These are phyloP conservation scores for Acorus gramineus DNA, from an alignment of 106 monocot species.

Conservation along the genomic window DNA sequence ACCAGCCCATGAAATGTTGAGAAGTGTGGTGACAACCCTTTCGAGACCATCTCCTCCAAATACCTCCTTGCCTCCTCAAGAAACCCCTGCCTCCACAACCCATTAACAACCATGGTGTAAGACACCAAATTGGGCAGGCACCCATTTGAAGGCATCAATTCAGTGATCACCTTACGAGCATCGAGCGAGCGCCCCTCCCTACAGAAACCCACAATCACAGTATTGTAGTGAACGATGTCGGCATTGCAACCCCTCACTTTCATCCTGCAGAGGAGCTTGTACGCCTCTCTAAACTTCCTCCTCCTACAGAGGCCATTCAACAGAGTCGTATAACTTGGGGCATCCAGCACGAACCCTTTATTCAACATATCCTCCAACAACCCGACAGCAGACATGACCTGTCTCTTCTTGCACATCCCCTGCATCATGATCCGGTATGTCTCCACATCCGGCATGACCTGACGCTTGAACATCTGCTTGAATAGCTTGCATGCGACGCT, in stretches of 20 bases:
- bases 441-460: conserved; percentile 34
- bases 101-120: conserved; percentile 52
- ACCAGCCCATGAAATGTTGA: conserved; percentile 60
- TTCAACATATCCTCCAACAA: conserved; percentile 94
- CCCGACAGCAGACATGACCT: conserved; percentile 45
- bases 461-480: conserved; percentile 26
- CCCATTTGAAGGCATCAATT: conserved; percentile 53
- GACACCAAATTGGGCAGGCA: conserved; percentile 51
- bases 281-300: conserved; percentile 73
- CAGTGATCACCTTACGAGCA: conserved; percentile 67
- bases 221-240: conserved; percentile 75
- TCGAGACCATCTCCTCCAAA: conserved; percentile 51
- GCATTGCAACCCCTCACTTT: conserved; percentile 65
- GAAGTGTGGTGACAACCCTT: conserved; percentile 69
- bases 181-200: conserved; percentile 55
- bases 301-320: conserved; percentile 78
- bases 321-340: conserved; percentile 54
- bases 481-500: conserved; percentile 62
- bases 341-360: conserved; percentile 48
- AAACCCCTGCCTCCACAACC: conserved; percentile 46
- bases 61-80: conserved; percentile 48
- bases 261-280: conserved; percentile 80
- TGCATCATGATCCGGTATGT: conserved; percentile 66
- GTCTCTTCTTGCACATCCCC: conserved; percentile 63
- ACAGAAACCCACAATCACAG: conserved; percentile 61